A percentile compares a stretch with the other conserved stretches of the same genome.
These are phyloP conservation scores for Lodderomyces margitis DNA, from an alignment of 1,139 yeast species.

Conservation along the genomic window DNA sequence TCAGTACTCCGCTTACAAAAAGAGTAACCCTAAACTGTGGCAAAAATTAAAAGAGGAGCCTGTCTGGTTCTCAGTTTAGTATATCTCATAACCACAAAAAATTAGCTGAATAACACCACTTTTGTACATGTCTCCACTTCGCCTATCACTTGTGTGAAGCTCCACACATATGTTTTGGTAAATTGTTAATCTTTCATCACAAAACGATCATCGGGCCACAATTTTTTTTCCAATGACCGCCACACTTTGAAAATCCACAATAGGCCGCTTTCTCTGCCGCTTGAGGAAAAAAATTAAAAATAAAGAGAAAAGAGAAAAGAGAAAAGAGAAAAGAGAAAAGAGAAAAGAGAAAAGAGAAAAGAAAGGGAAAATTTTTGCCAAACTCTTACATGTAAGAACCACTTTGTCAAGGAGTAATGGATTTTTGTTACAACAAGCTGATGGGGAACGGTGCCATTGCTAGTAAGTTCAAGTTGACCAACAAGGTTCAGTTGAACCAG, in stretches of 20 bases:
- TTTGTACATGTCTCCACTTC: no score
- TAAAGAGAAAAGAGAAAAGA: not conserved
- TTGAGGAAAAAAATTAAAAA: not conserved
- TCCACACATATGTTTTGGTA: no score
- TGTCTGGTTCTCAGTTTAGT: no score
- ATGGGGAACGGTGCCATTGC: slow-evolving; percentile 42
- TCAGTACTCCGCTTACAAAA: not conserved
- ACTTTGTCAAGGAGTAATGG: slow-evolving; percentile 22
- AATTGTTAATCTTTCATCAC: not conserved
- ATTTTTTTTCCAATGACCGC: slow-evolving; percentile 1
- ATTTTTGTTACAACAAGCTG: slow-evolving; percentile 35
- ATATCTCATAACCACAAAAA: no score
- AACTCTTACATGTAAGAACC: no score
- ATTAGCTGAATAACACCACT: no score
- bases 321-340: not conserved
- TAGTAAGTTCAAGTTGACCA: slow-evolving; percentile 32
- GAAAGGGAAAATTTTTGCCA: slow-evolving; percentile 3
- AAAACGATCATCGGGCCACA: slow-evolving; percentile 3
- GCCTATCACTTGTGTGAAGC: no score
- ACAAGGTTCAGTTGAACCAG: slow-evolving; percentile 22
- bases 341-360: not conserved
- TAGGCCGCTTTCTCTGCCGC: not conserved
- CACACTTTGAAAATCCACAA: not conserved
- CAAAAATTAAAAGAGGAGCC: not conserved
- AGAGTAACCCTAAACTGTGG: not conserved